Conservation (phyloP, 495 filamentous ascomycete species). For the Staphylotrichum longicolle region DNA sequence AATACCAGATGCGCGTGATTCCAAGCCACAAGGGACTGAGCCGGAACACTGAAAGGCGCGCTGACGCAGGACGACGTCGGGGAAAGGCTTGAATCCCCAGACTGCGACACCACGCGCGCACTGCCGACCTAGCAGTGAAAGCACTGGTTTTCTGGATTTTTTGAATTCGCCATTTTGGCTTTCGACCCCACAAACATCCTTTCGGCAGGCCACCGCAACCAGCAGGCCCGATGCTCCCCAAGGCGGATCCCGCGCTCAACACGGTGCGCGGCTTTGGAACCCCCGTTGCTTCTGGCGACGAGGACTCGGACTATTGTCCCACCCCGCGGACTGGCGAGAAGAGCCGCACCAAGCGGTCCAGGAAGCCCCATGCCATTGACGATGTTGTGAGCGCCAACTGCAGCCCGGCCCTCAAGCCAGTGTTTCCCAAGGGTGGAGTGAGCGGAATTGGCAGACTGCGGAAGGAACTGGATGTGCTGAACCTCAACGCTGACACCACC, state of each 20-base stretch:
- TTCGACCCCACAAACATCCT: too few species aligned
- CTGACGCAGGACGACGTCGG: constrained; percentile 52
- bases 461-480: constrained; percentile 65
- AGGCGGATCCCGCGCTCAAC: constrained; percentile 61
- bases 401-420: constrained; percentile 60
- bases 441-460: constrained; percentile 77
- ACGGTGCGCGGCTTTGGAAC: constrained; percentile 69
- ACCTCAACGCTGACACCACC: constrained; percentile 48
- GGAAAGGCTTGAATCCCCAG: constrained; percentile 43
- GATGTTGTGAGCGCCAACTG: constrained; percentile 58
- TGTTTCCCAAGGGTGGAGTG: constrained; percentile 48
- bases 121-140: background rate
- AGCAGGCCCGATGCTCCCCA: constrained; percentile 35
- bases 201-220: too few species aligned
- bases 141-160: constrained; percentile 12
- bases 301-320: constrained; percentile 69
- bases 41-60: constrained; percentile 42
- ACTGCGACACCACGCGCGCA: constrained; percentile 14
- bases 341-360: constrained; percentile 29
- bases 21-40: constrained; percentile 42
- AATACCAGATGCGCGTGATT: constrained; percentile 48
- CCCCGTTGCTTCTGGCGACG: constrained; percentile 60
- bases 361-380: constrained; percentile 38
- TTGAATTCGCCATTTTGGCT: too few species aligned
- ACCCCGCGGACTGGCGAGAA: constrained; percentile 39